These are phyloP conservation scores for Novymonas esmeraldas DNA, from an alignment of 208 protist species.

Conservation along the genomic window DNA sequence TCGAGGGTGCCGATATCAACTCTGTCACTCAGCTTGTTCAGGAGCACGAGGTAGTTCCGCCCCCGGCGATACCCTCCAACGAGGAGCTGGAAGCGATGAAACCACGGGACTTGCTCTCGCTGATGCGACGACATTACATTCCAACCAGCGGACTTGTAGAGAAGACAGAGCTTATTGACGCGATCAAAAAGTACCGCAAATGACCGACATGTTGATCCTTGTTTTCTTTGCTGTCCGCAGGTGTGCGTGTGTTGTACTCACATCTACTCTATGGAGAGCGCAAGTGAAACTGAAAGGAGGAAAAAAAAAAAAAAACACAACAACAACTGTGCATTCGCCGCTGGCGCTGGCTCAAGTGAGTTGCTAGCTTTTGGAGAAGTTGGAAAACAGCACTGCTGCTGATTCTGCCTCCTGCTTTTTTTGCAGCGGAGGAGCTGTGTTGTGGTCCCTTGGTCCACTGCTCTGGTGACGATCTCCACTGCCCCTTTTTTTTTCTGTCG, in stretches of 20 bases:
- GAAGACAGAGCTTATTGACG: conserved; percentile 56
- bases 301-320: neutral
- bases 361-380: no score
- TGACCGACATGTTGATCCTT: neutral
- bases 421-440: no score
- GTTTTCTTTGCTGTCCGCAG: neutral
- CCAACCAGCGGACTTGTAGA: conserved; percentile 51
- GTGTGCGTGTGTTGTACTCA: neutral
- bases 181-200: conserved; percentile 58
- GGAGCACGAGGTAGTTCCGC: conserved; percentile 53
- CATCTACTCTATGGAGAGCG: neutral
- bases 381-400: no score
- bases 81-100: conserved; percentile 51
- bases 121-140: conserved; percentile 57
- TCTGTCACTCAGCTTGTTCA: conserved; percentile 33
- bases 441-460: no score
- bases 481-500: no score
- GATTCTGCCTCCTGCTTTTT: no score
- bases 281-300: neutral
- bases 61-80: conserved; percentile 61
- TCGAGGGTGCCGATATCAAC: conserved; percentile 73
- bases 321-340: neutral
- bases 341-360: no score
- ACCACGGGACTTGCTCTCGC: conserved; percentile 46
- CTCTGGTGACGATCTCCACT: no score